Percentiles rank a stretch among this genome's conserved stretches.
phyloP scores from a whole-genome alignment of 2,329 filamentous ascomycete genomes.

The Neofusicoccum umdonicola region DNA sequence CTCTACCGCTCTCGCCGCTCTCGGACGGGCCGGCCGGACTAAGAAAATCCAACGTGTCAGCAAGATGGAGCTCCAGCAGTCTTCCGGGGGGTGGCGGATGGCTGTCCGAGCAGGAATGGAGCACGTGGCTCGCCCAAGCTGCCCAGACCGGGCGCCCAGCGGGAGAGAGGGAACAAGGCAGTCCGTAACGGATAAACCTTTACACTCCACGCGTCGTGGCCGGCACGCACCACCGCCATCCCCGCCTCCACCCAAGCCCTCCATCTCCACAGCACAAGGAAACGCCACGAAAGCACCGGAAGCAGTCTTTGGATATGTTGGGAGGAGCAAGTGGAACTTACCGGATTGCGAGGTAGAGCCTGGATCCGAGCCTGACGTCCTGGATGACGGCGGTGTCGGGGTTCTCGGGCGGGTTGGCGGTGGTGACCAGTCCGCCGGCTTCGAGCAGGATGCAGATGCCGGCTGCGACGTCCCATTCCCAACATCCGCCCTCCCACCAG shows the following conservation, averaged over 20 bases:
- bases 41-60: not conserved
- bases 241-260: not conserved
- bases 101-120: not conserved
- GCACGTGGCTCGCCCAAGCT: not conserved
- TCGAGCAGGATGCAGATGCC: constrained; percentile 71
- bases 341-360: constrained; percentile 70
- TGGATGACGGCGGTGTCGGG: constrained; percentile 55
- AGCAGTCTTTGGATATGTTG: not conserved
- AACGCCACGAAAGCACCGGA: not conserved
- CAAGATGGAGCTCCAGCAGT: not conserved
- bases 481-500: constrained; percentile 80
- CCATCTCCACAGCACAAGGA: constrained; percentile 17
- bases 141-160: not conserved
- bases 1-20: constrained; percentile 58
- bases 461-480: constrained; percentile 81
- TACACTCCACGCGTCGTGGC: not conserved
- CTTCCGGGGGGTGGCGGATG: not conserved
- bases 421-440: constrained; percentile 71
- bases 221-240: not conserved
- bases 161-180: not conserved
- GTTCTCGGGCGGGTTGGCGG: constrained; percentile 67
- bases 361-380: constrained; percentile 62
- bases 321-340: constrained; percentile 29
- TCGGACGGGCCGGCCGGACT: constrained; percentile 63
- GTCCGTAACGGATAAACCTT: constrained; percentile 15